Evolutionary conservation across 108 stramenopile species (phyloP).

Genomic region (Skeletonema potamos): DNA sequence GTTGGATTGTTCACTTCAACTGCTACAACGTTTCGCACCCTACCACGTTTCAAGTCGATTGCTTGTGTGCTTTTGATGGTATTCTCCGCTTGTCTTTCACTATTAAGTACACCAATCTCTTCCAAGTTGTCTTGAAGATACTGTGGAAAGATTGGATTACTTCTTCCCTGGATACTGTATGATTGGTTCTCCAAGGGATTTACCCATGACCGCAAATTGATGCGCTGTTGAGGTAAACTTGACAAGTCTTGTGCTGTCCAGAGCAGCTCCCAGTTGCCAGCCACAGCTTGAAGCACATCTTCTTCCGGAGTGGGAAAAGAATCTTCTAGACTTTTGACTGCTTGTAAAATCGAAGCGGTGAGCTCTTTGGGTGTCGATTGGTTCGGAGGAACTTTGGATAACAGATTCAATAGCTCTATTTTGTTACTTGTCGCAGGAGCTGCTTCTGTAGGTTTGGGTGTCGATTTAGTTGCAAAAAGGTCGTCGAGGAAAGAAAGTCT

Average conservation of each 20-base stretch:
- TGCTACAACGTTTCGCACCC: slow-evolving; percentile 73
- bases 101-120: slow-evolving; percentile 54
- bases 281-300: slow-evolving; percentile 53
- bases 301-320: slow-evolving; percentile 57
- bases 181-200: slow-evolving; percentile 86
- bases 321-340: slow-evolving; percentile 51
- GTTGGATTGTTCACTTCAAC: slow-evolving; percentile 47
- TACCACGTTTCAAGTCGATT: slow-evolving; percentile 65
- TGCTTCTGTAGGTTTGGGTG: background rate
- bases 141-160: slow-evolving; percentile 70
- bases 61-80: slow-evolving; percentile 63
- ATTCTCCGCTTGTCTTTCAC: slow-evolving; percentile 4
- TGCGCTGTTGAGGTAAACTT: slow-evolving; percentile 21
- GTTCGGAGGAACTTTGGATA: slow-evolving; percentile 26
- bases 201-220: slow-evolving; percentile 51
- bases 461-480: slow-evolving; percentile 5
- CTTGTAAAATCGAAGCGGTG: slow-evolving; percentile 54
- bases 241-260: slow-evolving; percentile 83
- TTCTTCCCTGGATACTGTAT: slow-evolving; percentile 68
- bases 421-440: background rate
- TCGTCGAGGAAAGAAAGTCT: background rate
- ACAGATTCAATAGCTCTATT: slow-evolving; percentile 8
- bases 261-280: slow-evolving; percentile 74
- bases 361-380: slow-evolving; percentile 53
- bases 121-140: slow-evolving; percentile 69